A percentile compares a stretch with the other conserved stretches of the same genome.
Conservation (phyloP, 2,329 filamentous ascomycete species). For the Xylaria sp. region DNA sequence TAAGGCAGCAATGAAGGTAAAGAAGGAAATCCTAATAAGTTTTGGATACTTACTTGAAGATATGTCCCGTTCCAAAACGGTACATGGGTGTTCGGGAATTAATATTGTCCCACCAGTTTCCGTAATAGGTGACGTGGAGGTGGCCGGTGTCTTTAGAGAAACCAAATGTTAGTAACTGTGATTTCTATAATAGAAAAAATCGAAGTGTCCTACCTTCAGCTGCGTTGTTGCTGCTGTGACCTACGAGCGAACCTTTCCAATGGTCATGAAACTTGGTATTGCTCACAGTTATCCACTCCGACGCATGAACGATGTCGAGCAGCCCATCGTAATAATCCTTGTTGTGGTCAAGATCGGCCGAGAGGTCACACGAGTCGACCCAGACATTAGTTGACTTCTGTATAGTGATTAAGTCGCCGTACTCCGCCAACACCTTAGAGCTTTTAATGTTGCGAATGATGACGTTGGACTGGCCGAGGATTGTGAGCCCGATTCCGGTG, state of each 20-base stretch:
- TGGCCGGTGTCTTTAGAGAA: slow-evolving; percentile 58
- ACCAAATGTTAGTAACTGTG: neutral
- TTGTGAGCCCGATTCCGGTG: slow-evolving; percentile 54
- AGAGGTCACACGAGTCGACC: slow-evolving; percentile 68
- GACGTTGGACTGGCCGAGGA: slow-evolving; percentile 60
- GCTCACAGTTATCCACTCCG: slow-evolving; percentile 61
- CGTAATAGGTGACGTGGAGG: slow-evolving; percentile 65
- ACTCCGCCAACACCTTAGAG: slow-evolving; percentile 53
- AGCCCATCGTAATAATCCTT: slow-evolving; percentile 72
- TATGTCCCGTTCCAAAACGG: slow-evolving; percentile 68
- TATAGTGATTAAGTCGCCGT: slow-evolving; percentile 58
- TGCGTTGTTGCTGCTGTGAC: slow-evolving; percentile 65
- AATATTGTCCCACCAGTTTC: slow-evolving; percentile 67
- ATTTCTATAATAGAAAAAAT: neutral
- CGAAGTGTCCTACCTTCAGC: slow-evolving; percentile 49
- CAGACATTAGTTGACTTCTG: slow-evolving; percentile 60
- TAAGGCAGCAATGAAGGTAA: neutral
- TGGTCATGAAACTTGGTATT: slow-evolving; percentile 57
- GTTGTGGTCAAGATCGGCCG: slow-evolving; percentile 61
- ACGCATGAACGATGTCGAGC: slow-evolving; percentile 65
- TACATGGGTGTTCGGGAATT: slow-evolving; percentile 65
- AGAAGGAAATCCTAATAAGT: neutral
- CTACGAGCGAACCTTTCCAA: slow-evolving; percentile 69
- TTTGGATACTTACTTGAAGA: slow-evolving; percentile 50
- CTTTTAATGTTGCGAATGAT: slow-evolving; percentile 63